A percentile compares a stretch with the other conserved stretches of the same genome.
Evolutionary conservation across 192 early-diverging fungal genomes (phyloP).

Genomic region (Linnemannia elongata): DNA sequence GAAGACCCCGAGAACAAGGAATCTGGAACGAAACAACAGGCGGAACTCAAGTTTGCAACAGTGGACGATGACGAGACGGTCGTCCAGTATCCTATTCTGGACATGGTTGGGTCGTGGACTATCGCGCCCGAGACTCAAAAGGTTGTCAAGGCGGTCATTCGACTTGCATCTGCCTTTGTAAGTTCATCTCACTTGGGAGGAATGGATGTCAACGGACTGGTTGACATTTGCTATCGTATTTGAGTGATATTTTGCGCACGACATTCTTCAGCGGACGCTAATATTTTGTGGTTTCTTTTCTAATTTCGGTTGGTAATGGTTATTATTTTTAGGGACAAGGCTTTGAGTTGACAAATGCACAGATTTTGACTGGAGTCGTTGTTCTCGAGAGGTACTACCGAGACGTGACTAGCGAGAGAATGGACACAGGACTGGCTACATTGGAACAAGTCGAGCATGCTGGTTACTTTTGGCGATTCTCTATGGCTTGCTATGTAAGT

Average conservation of each 20-base stretch:
- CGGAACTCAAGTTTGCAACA: slow-evolving; percentile 43
- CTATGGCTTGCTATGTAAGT: slow-evolving; percentile 63
- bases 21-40: not conserved
- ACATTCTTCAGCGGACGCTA: too few species aligned
- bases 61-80: slow-evolving; percentile 36
- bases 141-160: slow-evolving; percentile 64
- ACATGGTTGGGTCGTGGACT: slow-evolving; percentile 56
- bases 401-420: slow-evolving; percentile 57
- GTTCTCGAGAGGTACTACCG: slow-evolving; percentile 76
- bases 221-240: not conserved
- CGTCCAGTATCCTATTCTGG: slow-evolving; percentile 49
- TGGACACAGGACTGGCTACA: slow-evolving; percentile 57
- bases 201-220: not conserved
- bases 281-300: too few species aligned
- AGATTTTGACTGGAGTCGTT: slow-evolving; percentile 73
- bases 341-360: slow-evolving; percentile 75
- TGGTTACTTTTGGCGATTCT: slow-evolving; percentile 63
- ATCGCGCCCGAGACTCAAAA: slow-evolving; percentile 66
- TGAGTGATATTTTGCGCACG: not conserved
- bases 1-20: slow-evolving; percentile 51
- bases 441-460: slow-evolving; percentile 57
- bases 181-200: slow-evolving; percentile 5
- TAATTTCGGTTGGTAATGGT: not conserved
- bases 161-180: slow-evolving; percentile 64
- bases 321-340: slow-evolving; percentile 70